A percentile compares a stretch with the other conserved stretches of the same genome.
These are phyloP conservation scores for Phoma sp. DNA, from an alignment of 2,329 filamentous ascomycete genomes.

Conservation along the genomic window DNA sequence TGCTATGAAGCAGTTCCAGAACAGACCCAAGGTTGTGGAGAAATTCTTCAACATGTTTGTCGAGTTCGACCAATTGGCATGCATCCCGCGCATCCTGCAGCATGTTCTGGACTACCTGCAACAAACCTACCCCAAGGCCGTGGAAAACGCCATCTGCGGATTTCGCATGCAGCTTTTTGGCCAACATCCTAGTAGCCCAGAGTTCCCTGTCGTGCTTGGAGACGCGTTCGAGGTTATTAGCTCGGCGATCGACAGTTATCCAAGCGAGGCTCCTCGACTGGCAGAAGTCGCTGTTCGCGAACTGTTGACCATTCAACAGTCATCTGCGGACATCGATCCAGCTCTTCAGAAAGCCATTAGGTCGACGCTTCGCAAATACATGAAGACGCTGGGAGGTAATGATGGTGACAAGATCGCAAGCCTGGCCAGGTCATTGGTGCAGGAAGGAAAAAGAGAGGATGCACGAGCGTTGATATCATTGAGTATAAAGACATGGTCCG, in stretches of 20 bases:
- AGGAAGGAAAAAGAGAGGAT: slow-evolving; percentile 38
- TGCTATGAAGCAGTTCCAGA: slow-evolving; percentile 78
- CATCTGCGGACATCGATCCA: slow-evolving; percentile 58
- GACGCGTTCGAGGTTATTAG: slow-evolving; percentile 70
- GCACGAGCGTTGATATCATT: slow-evolving; percentile 34
- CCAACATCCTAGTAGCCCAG: slow-evolving; percentile 67
- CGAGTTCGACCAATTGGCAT: slow-evolving; percentile 71
- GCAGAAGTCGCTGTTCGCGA: slow-evolving; percentile 58
- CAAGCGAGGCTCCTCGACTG: slow-evolving; percentile 46
- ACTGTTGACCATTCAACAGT: slow-evolving; percentile 56
- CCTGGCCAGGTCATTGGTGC: slow-evolving; percentile 31
- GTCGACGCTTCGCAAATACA: slow-evolving; percentile 50
- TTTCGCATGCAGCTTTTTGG: slow-evolving; percentile 75
- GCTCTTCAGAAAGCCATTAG: slow-evolving; percentile 61
- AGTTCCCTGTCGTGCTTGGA: slow-evolving; percentile 76
- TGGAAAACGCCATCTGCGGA: slow-evolving; percentile 71
- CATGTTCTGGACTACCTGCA: slow-evolving; percentile 75
- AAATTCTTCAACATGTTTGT: slow-evolving; percentile 83
- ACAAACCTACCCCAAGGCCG: slow-evolving; percentile 61
- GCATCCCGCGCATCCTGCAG: slow-evolving; percentile 70
- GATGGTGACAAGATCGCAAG: slow-evolving; percentile 37
- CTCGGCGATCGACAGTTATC: slow-evolving; percentile 52
- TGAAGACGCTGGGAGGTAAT: slow-evolving; percentile 35
- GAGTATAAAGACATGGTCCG: slow-evolving; percentile 39
- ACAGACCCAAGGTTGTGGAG: slow-evolving; percentile 70